Percentiles rank a stretch among this genome's conserved stretches.
These are phyloP conservation scores for Hyaloscypha variabilis DNA, from an alignment of 495 filamentous ascomycete genomes.

Conservation along the genomic window DNA sequence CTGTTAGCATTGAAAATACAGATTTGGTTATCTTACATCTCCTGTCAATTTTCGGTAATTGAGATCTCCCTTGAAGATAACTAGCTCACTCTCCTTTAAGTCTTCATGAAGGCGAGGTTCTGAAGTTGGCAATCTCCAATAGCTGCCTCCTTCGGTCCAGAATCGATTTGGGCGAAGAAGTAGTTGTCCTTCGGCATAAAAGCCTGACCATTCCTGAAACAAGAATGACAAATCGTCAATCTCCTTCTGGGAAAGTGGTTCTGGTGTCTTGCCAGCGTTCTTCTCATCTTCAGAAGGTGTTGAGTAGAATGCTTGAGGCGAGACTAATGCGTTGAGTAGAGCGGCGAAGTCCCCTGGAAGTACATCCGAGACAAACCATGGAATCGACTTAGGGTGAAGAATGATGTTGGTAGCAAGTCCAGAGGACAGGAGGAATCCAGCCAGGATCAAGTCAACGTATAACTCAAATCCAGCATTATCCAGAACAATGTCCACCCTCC, in stretches of 20 bases:
- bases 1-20: conserved; percentile 18
- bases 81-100: conserved; percentile 82
- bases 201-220: conserved; percentile 75
- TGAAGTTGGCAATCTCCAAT: conserved; percentile 77
- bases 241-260: conserved; percentile 67
- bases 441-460: conserved; percentile 89
- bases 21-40: conserved; percentile 63
- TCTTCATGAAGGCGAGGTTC: conserved; percentile 73
- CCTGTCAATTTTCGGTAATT: conserved; percentile 92
- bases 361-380: conserved; percentile 98
- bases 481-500: conserved; percentile 87
- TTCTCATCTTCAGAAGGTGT: conserved; percentile 68
- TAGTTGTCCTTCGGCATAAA: conserved; percentile 82
- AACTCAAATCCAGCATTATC: conserved; percentile 98
- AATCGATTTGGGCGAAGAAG: conserved; percentile 79
- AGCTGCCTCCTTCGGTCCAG: conserved; percentile 86
- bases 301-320: conserved; percentile 75
- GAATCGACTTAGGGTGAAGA: conserved; percentile 91
- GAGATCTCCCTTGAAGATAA: conserved; percentile 95
- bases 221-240: conserved; percentile 69
- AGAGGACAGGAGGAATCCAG: conserved; percentile 80
- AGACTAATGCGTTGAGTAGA: conserved; percentile 74
- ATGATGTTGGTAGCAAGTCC: conserved; percentile 84
- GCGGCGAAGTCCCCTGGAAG: conserved; percentile 80
- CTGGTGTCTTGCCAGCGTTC: conserved; percentile 52